These are phyloP conservation scores for Taphrina communis DNA, from an alignment of 1,139 yeast species.

Conservation along the genomic window DNA sequence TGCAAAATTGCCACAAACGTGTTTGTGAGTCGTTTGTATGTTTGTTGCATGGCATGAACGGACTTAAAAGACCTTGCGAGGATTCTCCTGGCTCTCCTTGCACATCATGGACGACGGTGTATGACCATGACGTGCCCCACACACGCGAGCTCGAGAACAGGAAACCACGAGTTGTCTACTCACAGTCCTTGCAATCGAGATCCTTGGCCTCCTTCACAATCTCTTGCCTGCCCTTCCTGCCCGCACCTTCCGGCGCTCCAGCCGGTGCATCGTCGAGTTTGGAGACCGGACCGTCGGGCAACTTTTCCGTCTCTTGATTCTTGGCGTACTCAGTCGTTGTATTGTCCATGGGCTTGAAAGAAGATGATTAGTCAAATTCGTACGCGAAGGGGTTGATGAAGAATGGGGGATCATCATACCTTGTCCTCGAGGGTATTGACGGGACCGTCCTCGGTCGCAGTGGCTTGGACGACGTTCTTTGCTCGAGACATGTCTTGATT, in stretches of 20 bases:
- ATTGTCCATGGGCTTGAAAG: constrained; percentile 22
- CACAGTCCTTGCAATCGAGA: constrained; percentile 30
- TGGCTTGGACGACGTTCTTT: constrained; percentile 30
- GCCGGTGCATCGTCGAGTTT: constrained; percentile 26
- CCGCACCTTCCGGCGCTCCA: constrained; percentile 25
- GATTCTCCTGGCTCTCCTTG: too few species aligned
- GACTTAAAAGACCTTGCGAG: too few species aligned
- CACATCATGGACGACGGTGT: too few species aligned
- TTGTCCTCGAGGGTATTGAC: constrained; percentile 33
- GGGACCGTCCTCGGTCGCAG: constrained; percentile 32
- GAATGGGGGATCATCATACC: constrained; percentile 5
- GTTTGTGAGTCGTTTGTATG: too few species aligned
- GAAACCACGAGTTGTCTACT: not conserved
- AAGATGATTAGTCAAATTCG: too few species aligned
- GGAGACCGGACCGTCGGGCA: constrained; percentile 34
- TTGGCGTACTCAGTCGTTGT: constrained; percentile 32
- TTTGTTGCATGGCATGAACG: too few species aligned
- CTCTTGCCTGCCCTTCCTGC: constrained; percentile 28
- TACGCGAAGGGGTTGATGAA: not conserved
- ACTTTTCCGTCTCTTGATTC: constrained; percentile 24
- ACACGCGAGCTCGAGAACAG: not conserved
- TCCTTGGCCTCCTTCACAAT: constrained; percentile 23
- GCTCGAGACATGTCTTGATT: constrained; percentile 18
- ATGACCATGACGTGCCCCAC: not conserved
- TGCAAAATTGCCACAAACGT: too few species aligned